Base-by-base conservation (phyloP, 805 yeast genomes). In the Wickerhamomyces sydowiorum region DNA sequence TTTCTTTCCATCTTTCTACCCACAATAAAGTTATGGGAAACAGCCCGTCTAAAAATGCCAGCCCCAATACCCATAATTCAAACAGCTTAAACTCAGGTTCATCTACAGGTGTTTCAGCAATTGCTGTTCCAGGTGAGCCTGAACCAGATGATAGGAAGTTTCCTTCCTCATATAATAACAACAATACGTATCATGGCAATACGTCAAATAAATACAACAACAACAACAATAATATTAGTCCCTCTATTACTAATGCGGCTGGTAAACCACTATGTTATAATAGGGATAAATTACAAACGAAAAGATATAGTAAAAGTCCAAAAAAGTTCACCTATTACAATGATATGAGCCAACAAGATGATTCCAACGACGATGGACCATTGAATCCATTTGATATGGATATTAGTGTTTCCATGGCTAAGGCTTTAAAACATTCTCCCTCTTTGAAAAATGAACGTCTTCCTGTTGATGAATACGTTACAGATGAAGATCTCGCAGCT, bases 31-130 rank as follows among this genome's bases (percentile, higher is more conserved):
- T 47, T 56, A 77, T 77, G 82, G 82, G 84, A 66, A 77, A 76
- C 66, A 76, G 76, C 81, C 82, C 82, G 70, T 76, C 82, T 33
- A 64, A 62, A 48, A 61, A 57, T 55, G 64, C 62, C 54, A 59
- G 61, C 53, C 65, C 68, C 63, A 61, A 56, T 60, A 54, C 67
- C 60, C 59, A 54, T 46, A 43, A 52, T 18, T 43, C 49, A 23
- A 47, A 42, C 45, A 50, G 46, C 46, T 51, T 57, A 56, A 64
- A 66, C 45, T 53, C 66, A 46, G 51, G 45, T 40, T 38, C 47
- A 38, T 48, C 42, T 39, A 42, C 50, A n/a, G n/a, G n/a, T n/a
- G n/a, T n/a, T n/a, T 32, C 50, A 17, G 29, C 57, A 23, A 43
- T 55, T 31, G 60, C 60, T 33, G 61, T 58, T 42, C 53, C 60